A percentile compares a stretch with the other conserved stretches of the same genome.
Evolutionary conservation across 202 grass and related monocot genomes (phyloP).

Genomic region (Bolboschoenoplectus hybrid): DNA sequence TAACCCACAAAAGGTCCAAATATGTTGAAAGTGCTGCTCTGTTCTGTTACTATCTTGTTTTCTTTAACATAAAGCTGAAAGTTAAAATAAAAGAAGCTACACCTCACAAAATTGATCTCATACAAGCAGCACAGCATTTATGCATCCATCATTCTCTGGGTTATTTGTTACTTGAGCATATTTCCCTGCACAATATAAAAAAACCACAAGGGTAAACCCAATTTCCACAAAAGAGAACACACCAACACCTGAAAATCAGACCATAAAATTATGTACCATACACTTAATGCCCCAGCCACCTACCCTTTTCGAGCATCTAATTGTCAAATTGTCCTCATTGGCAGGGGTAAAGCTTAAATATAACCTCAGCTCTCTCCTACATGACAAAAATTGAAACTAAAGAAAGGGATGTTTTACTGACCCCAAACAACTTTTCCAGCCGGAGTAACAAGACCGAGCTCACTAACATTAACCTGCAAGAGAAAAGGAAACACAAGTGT

Average conservation of each 20-base stretch:
- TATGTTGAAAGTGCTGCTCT: background rate
- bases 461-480: constrained; percentile 80
- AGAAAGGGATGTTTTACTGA: constrained; percentile 39
- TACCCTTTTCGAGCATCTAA: background rate
- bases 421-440: constrained; percentile 99
- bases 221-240: background rate
- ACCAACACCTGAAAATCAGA: background rate
- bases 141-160: constrained; percentile 84
- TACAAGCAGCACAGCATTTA: constrained; percentile 86
- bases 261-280: background rate
- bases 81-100: background rate
- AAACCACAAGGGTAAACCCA: constrained; percentile 13
- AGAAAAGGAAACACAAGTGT: background rate
- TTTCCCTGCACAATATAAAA: constrained; percentile 63
- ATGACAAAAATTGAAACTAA: background rate
- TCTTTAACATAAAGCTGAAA: background rate
- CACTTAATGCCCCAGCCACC: background rate
- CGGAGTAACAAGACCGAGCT: constrained; percentile 88
- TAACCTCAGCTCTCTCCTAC: background rate
- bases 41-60: constrained; percentile 10
- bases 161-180: constrained; percentile 94
- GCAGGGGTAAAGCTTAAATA: background rate
- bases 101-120: constrained; percentile 40
- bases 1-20: background rate
- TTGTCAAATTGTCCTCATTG: background rate